Base-by-base conservation (phyloP, 495 filamentous ascomycete species). In the Penicillium macrosclerotiorum region DNA sequence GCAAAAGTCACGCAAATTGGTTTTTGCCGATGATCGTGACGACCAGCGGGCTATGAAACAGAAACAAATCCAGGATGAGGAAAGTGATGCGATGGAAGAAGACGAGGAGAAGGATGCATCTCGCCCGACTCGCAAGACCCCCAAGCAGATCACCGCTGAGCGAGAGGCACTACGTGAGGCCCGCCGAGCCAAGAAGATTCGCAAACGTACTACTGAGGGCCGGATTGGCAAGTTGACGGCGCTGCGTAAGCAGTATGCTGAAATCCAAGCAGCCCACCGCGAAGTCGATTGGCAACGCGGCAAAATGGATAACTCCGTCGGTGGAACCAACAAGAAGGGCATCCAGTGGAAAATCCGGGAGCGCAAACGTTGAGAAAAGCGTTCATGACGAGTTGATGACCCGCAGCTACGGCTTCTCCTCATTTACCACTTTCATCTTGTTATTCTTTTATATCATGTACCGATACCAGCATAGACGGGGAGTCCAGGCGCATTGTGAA, bases 331-430 rank as follows among this genome's bases (percentile, higher is more conserved):
- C 51, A 93, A 91, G 68, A 65, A 79, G 22, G 89, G 90, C 11
- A 74, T 85, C 60, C 91, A 86, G 68, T 91, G 85, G 69, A 94
- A 93, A 73, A 74, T 90, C 14, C 69, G 83, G 39, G 85, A 89
- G 72, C 75, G 90, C 54, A 95, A 94, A 76, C 78, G 80, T 58
- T 94, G 70, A 76, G 49, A 19, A 22, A 8, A 22, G 36, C 20
- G 8, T 53, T 50, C 37, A 35, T 58, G 46, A 57, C 41, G 59
- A 60, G 55, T 59, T 57, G 54, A 61, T 55, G 58, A 58, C 49
- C 43, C 38, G 39, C 42, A 37, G 48, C 41, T 44, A 46, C 47
- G 39, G 47, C 36, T 44, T 43, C 42, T 53, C 33, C 47, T 41
- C 37, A 36, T 37, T 43, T 47, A 39, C 41, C 25, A 11, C 17